phyloP scores from a whole-genome alignment of 306 rosid species.

The Medicago ruthenica region DNA sequence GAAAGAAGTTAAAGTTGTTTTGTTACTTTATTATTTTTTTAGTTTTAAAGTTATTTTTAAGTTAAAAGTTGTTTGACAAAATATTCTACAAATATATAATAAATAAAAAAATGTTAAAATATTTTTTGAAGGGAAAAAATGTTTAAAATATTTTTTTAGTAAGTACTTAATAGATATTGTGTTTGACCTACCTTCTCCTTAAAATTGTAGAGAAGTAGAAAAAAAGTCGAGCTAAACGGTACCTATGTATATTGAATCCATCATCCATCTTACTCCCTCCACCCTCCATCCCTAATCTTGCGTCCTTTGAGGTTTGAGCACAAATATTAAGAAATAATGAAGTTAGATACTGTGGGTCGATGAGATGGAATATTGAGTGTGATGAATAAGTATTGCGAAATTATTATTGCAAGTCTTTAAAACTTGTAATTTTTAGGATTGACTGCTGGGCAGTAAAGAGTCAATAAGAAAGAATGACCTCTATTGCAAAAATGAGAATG shows the following conservation, averaged over 20 bases:
- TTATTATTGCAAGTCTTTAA: neutral
- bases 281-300: neutral
- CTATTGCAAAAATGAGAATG: neutral
- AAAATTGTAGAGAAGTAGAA: too few relatives aligned
- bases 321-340: neutral
- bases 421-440: neutral
- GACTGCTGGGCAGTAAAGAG: neutral
- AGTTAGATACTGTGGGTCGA: neutral
- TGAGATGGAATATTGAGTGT: neutral
- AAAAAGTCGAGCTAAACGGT: too few relatives aligned
- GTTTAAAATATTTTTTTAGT: too few relatives aligned
- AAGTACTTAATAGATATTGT: too few relatives aligned
- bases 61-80: too few relatives aligned
- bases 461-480: neutral
- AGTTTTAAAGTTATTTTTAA: too few relatives aligned
- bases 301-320: neutral
- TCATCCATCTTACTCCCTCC: neutral
- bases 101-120: too few relatives aligned
- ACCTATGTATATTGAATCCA: neutral
- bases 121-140: too few relatives aligned
- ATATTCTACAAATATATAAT: too few relatives aligned
- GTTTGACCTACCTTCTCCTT: too few relatives aligned
- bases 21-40: too few relatives aligned
- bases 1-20: too few relatives aligned
- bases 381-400: neutral